phyloP scores from a whole-genome alignment of 2,329 filamentous ascomycete species.

The Botryotinia convoluta region DNA sequence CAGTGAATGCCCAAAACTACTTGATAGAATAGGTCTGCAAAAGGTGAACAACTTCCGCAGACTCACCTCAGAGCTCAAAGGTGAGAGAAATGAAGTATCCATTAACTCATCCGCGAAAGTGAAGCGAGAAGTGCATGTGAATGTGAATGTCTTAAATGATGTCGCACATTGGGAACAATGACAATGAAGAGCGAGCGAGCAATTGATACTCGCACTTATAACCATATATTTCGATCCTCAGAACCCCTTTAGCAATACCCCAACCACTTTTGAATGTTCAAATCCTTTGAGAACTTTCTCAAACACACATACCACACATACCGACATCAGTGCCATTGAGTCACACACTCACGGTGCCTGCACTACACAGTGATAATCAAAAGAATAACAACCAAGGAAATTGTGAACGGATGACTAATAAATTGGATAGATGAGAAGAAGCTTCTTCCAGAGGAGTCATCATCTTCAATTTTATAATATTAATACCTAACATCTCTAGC shows the following conservation, averaged over 20 bases:
- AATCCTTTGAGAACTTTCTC: background rate
- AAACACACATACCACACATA: background rate
- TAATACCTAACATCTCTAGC: background rate
- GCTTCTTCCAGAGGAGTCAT: background rate
- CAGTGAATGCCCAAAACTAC: background rate
- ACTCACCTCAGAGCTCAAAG: background rate
- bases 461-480: conserved; percentile 3
- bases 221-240: background rate
- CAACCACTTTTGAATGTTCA: background rate
- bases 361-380: background rate
- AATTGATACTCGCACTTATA: background rate
- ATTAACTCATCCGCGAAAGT: background rate
- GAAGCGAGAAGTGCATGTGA: no score
- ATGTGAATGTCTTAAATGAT: background rate
- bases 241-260: background rate
- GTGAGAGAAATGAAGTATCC: background rate
- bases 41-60: background rate
- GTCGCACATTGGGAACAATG: background rate
- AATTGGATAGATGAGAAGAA: background rate
- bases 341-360: background rate
- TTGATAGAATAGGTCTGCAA: background rate
- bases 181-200: background rate
- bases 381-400: background rate
- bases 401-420: background rate
- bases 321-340: background rate